Evolutionary conservation across 140 eudicot species (phyloP).

Genomic region (Ambrosia hybrid): DNA sequence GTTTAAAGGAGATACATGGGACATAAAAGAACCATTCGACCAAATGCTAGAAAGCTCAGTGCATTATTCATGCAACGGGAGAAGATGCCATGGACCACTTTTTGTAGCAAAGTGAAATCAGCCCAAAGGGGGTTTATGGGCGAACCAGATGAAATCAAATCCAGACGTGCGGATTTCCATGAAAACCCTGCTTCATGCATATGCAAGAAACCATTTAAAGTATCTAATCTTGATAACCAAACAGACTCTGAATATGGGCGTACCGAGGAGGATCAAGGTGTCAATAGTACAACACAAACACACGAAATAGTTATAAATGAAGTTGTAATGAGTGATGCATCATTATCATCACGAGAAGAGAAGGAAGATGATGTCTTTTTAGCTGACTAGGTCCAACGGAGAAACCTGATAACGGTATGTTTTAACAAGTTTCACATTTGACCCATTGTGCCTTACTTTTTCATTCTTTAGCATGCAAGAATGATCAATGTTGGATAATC

Average conservation of each 20-base stretch:
- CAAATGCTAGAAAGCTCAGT: constrained; percentile 87
- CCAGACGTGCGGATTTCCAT: constrained; percentile 79
- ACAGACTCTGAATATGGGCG: constrained; percentile 22
- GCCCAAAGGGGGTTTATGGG: constrained; percentile 99
- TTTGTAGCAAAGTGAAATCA: constrained; percentile 78
- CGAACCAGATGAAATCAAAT: constrained; percentile 87
- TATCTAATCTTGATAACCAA: constrained; percentile 16
- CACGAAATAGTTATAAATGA: constrained; percentile 4
- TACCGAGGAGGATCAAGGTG: constrained; percentile 26
- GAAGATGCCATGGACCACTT: constrained; percentile 72
- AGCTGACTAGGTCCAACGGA: constrained; percentile 40
- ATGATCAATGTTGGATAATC: not conserved
- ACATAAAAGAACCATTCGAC: constrained; percentile 90
- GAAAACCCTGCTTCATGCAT: constrained; percentile 89
- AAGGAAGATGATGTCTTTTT: constrained; percentile 43
- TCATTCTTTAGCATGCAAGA: not conserved
- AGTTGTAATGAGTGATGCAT: constrained; percentile 23
- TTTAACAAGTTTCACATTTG: no score
- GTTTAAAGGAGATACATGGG: constrained; percentile 86
- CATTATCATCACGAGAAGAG: constrained; percentile 31
- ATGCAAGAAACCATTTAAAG: constrained; percentile 57
- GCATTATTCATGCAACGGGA: constrained; percentile 64
- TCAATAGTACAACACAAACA: constrained; percentile 14
- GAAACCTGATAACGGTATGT: constrained; percentile 17
- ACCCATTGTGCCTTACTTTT: not conserved